Evolutionary conservation across 257 asterid genomes (phyloP), one percentile per base, ranked within the genome.

Genomic region (Solanum chiquidenum): DNA sequence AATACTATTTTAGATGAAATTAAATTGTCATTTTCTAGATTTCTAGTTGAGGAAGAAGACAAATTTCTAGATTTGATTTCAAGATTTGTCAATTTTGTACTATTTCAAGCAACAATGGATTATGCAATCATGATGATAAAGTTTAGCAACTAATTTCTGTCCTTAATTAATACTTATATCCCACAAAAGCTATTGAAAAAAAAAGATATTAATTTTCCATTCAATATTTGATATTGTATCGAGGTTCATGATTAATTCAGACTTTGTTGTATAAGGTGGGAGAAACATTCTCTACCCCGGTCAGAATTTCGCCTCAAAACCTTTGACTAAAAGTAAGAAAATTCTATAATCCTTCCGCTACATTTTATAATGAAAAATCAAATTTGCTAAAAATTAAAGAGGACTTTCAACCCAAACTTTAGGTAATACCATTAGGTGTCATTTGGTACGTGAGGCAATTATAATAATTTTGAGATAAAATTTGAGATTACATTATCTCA

Each of bases 251-350:
- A 71, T 31, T 71, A 31, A 14, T 31, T 3, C 0, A 12, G 2
- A 1, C 7, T 27, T 13, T 66, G 12, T 1, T 2, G 1, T 16
- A 31, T 71, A 31, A 29, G 12, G 10, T 12, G 2, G n/a, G 6
- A 7, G 12, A 69, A 69, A 3, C 0, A 1, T 4, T 69, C 1
- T 31, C 1, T 14, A 31, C 1, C 12, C 9, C 9, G 1, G 4
- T 66, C 0, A 69, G 0, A 69, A 1, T 0, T 3, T 12, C 0
- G 1, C 1, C 1, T 0, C 3, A 31, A 14, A 31, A 71, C 0
- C 6, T 31, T 8, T 13, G 3, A 71, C 29, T 69, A 69, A 14
- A 18, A 2, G 1, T 31, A 18, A 31, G 4, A 14, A 3, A 68
- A 68, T 55, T 3, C 3, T 46, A 5, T 46, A 46, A 49, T 49